Evolutionary conservation across 495 filamentous ascomycete genomes (phyloP), one percentile per base, ranked within the genome.

Genomic region (Hapsidospora chrysogenum): DNA sequence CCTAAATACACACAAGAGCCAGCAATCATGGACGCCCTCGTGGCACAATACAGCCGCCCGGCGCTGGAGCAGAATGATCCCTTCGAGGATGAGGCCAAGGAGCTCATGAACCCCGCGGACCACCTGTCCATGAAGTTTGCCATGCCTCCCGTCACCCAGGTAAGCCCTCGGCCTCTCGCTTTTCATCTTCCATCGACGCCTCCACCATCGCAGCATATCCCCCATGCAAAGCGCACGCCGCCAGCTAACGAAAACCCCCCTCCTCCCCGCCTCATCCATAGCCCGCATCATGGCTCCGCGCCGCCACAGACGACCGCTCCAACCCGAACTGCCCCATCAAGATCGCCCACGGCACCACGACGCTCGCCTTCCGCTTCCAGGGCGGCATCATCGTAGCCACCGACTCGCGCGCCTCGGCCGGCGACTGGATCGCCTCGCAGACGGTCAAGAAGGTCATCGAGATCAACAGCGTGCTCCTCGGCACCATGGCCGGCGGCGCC

Each of bases 361-460:
- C 89, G n/a, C 71, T 97, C 27, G 85, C 87, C 32, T 97, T 97
- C 68, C 68, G 87, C 45, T 97, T 96, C 67, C 74, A 96, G 60
- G 85, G 84, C 45, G 89, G 89, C 51, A 97, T 97, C 59, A 89
- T 97, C 48, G 89, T 97, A 34, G 85, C 85, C 16, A 97, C 89
- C 15, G 89, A 97, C 63, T 97, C 89, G 18, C 72, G 89, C 60
- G 89, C 89, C 25, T 87, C 87, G 37, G 85, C 87, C 19, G 89
- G 89, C 45, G 85, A 85, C 68, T 97, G 89, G 89, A 97, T 97
- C 60, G 92, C 89, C 36, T 85, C 78, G 58, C 89, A 97, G 68
- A 97, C 89, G 35, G 89, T 97, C 38, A 97, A 96, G 78, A 97
- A 97, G 64, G 87, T 97, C 34, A 95, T 97, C 46, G 83, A 76